Conservation (phyloP, 352 stramenopile species). For the Pythium biforme region DNA sequence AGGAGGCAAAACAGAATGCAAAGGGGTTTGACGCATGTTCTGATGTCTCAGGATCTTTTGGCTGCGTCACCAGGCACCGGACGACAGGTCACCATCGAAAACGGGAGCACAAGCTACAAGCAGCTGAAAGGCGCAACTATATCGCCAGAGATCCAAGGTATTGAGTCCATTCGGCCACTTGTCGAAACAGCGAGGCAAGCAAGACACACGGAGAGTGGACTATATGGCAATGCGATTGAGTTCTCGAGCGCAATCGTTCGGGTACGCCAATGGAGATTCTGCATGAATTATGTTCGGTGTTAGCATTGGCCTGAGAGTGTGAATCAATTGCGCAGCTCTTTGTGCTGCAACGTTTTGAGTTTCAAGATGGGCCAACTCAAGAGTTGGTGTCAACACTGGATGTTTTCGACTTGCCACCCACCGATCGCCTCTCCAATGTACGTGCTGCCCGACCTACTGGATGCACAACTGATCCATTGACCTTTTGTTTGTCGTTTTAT, state of each 20-base stretch:
- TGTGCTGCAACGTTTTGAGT: constrained; percentile 41
- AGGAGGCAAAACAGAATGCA: background rate
- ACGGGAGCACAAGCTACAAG: constrained; percentile 17
- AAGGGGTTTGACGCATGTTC: background rate
- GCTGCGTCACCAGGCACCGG: background rate
- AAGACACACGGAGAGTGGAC: constrained; percentile 30
- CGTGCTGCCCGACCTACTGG: constrained; percentile 1
- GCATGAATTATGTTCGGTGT: background rate
- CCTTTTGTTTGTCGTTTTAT: background rate
- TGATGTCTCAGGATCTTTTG: constrained; percentile 18
- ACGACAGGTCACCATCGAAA: background rate
- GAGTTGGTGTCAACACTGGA: constrained; percentile 45
- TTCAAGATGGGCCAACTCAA: constrained; percentile 34
- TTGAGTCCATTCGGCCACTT: constrained; percentile 29
- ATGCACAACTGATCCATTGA: background rate
- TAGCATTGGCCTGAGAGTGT: background rate
- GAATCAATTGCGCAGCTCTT: constrained; percentile 26
- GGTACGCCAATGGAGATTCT: constrained; percentile 18
- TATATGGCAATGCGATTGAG: constrained; percentile 44
- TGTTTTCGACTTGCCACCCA: constrained; percentile 45
- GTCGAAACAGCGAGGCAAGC: constrained; percentile 30
- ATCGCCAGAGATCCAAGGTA: constrained; percentile 26
- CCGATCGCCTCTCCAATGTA: constrained; percentile 48
- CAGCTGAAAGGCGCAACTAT: constrained; percentile 27
- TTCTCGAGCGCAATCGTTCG: constrained; percentile 51